These are phyloP conservation scores for Cutaneotrichosporon sp. DNA, from an alignment of 1,284 basidiomycete species.

Conservation along the genomic window DNA sequence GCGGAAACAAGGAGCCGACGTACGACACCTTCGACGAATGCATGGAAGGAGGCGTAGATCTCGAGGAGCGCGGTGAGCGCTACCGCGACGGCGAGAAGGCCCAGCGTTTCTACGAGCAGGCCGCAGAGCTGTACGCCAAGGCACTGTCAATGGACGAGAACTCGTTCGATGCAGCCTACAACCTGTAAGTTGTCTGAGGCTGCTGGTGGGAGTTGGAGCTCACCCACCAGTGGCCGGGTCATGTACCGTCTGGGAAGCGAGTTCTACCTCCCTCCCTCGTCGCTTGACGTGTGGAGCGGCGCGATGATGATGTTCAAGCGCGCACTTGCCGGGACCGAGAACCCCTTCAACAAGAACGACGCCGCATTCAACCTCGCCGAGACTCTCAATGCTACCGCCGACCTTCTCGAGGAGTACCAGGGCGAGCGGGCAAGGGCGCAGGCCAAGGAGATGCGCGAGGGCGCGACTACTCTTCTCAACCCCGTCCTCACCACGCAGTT, in stretches of 20 bases:
- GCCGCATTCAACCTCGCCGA: constrained; percentile 46
- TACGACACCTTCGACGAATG: constrained; percentile 48
- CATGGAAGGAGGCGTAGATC: constrained; percentile 47
- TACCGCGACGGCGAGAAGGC: constrained; percentile 49
- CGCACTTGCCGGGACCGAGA: constrained; percentile 28
- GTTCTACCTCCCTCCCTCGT: constrained; percentile 42
- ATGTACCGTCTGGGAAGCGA: constrained; percentile 40
- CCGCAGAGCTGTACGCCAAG: constrained; percentile 43
- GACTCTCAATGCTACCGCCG: constrained; percentile 31
- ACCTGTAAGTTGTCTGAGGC: constrained; percentile 37
- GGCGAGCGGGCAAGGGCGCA: background rate
- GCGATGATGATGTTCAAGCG: constrained; percentile 36
- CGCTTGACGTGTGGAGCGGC: constrained; percentile 17
- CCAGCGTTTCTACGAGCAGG: constrained; percentile 44
- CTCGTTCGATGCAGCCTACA: constrained; percentile 46
- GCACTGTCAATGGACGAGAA: constrained; percentile 32
- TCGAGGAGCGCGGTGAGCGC: constrained; percentile 50
- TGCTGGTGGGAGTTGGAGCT: background rate
- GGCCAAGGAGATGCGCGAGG: constrained; percentile 22
- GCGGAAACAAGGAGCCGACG: constrained; percentile 35
- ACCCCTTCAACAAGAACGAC: constrained; percentile 36
- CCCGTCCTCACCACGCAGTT: constrained; percentile 39
- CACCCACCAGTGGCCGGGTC: constrained; percentile 38
- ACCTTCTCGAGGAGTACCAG: constrained; percentile 41
- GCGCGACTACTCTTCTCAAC: constrained; percentile 30